Percentiles rank a stretch among this genome's conserved stretches.
These are phyloP conservation scores for Blastobotrys proliferans DNA, from an alignment of 1,139 yeast species.

Conservation along the genomic window DNA sequence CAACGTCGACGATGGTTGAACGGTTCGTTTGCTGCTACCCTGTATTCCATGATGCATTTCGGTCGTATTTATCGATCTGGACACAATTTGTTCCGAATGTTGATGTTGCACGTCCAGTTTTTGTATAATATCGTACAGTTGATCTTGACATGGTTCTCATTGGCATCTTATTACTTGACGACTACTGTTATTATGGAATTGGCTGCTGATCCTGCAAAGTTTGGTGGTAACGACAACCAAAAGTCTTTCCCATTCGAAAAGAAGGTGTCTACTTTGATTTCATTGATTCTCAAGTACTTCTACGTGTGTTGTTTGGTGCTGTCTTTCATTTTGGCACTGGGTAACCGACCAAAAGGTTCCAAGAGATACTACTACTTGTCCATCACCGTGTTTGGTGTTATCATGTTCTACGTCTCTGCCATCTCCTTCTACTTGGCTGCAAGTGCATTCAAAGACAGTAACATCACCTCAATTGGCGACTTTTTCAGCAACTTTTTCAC, in stretches of 20 bases:
- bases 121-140: constrained; percentile 66
- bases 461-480: constrained; percentile 25
- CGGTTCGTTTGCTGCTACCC: constrained; percentile 94
- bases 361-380: constrained; percentile 33
- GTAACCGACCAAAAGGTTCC: constrained; percentile 42
- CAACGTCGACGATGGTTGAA: constrained; percentile 96
- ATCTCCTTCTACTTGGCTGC: constrained; percentile 39
- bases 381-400: constrained; percentile 37
- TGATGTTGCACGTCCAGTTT: constrained; percentile 73
- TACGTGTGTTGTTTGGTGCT: constrained; percentile 35
- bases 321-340: constrained; percentile 41
- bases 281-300: constrained; percentile 36
- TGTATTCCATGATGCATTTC: constrained; percentile 74
- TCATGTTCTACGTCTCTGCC: constrained; percentile 37
- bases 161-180: constrained; percentile 76
- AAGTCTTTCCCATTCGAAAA: constrained; percentile 33
- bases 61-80: constrained; percentile 71
- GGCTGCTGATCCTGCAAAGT: constrained; percentile 38
- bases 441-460: constrained; percentile 31
- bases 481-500: constrained; percentile 33
- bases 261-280: constrained; percentile 31
- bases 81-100: constrained; percentile 66
- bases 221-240: constrained; percentile 28
- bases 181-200: constrained; percentile 47
- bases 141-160: constrained; percentile 73